Evolutionary conservation across 345 rosid species (phyloP).

Genomic region (Eucalyptus camaldulensis): DNA sequence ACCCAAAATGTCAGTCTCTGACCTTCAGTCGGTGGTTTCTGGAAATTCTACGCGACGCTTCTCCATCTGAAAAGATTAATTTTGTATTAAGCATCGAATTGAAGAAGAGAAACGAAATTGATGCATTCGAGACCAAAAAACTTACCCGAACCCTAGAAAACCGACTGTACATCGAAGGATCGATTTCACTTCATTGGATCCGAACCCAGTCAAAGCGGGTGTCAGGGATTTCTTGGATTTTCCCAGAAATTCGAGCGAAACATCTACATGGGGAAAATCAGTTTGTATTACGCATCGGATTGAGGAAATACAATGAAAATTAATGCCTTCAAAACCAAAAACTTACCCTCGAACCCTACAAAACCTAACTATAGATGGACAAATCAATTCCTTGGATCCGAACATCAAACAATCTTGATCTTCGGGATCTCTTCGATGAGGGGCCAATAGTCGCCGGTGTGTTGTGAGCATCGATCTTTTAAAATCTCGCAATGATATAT

Average conservation of each 20-base stretch:
- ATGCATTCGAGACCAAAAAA: neutral
- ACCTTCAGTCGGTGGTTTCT: neutral
- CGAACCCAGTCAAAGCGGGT: too few species aligned
- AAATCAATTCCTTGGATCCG: neutral
- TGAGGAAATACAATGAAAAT: neutral
- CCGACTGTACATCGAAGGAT: neutral
- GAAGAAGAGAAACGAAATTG: neutral
- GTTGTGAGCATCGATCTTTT: neutral
- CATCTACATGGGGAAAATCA: neutral
- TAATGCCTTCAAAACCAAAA: neutral
- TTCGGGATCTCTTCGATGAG: neutral
- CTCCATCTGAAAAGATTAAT: neutral
- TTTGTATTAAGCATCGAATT: neutral
- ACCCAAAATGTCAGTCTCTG: neutral
- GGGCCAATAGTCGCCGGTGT: neutral
- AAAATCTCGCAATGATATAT: too few species aligned
- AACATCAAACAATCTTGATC: too few species aligned
- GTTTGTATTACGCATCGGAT: neutral
- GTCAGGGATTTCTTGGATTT: too few species aligned
- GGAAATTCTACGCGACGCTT: neutral
- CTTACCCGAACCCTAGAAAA: neutral
- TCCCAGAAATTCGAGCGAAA: neutral
- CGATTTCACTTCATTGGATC: too few species aligned
- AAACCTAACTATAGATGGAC: neutral
- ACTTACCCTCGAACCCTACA: neutral